Base-by-base conservation (phyloP, 2,329 filamentous ascomycete species). In the Colletotrichum brevisporum region DNA sequence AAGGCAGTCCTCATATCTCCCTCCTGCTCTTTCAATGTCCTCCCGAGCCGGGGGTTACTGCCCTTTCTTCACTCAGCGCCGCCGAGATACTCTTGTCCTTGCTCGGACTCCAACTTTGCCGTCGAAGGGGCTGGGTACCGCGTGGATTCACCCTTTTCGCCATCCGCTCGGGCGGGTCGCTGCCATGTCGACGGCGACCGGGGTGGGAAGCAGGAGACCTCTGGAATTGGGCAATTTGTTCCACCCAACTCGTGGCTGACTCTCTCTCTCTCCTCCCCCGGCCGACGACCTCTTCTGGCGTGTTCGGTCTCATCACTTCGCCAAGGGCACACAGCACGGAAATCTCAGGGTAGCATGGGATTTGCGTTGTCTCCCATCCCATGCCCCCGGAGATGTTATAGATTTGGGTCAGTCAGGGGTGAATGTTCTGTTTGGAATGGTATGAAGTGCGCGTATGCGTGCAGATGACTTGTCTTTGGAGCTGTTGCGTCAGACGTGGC, bases 401-500 rank as follows among this genome's bases (percentile, higher is more conserved):
- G 18, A 27, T n/a, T 51, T 26, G 18, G 24, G n/a, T 50, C 21
- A n/a, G 26, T 51, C 50, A 48, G 59, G 39, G 39, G 16, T 43
- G 53, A 50, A 27, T 47, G 45, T 31, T n/a, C 61, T 68, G 53
- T 58, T 51, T 58, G 59, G 45, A 36, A 41, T 21, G 51, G 43
- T 53, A 55, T 45, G 41, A 66, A 57, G 24, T 26, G 62, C 21
- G 50, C 56, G 55, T 60, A 24, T 39, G 66, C 36, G 24, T 69
- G 67, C 43, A 66, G 67, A 66, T 69, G 67, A 69, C 51, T 61
- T 69, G 62, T 69, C 62, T 67, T 66, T 69, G 43, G 62, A 56
- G 55, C 53, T 57, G 15, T 36, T 57, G 56, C 48, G 47, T 54
- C 55, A 52, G 41, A 54, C 18, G 51, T 51, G 51, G 39, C 16